Evolutionary conservation across 257 asterid species (phyloP), one percentile per base, ranked within the genome.

Genomic region (Galeopsis tetrahit): DNA sequence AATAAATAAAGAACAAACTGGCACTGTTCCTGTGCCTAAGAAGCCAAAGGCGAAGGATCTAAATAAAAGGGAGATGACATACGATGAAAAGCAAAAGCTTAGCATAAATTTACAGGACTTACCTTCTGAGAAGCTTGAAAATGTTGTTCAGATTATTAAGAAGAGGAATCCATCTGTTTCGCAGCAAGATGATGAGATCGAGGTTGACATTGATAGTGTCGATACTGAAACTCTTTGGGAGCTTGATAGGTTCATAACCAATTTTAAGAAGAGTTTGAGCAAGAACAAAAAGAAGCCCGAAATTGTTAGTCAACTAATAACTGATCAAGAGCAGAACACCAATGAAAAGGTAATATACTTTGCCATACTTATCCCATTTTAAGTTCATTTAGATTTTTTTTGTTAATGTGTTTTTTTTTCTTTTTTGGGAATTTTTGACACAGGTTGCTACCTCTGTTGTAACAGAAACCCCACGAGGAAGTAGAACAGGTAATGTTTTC

Each of bases 151-250:
- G 76, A 89, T 89, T 48, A 92, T 90, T 57, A 92, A 79, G 83
- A 92, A 87, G 89, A 88, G 96, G 80, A 90, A 88, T 79, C 84
- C 90, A 11, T 77, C 90, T 60, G 86, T 92, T 58, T 82, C 89
- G 39, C 97, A 90, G 82, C 86, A 85, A 63, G 97, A 92, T 75
- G 96, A 90, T 83, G 98, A 92, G 80, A 90, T 92, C 61, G 98
- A 92, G 78, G 96, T 92, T 49, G 98, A 92, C 70, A 92, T 92
- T 52, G 98, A 92, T 75, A 85, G 82, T 72, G 94, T 92, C 61
- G 98, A 92, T 80, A 86, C 92, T 6, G 98, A 92, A 81, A 92
- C 98, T 72, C 91, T 92, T 60, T 92, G 98, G 98, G 98, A 92
- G 89, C 96, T 92, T 51, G 98, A 92, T 77, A 85, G 98, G 83